Conservation (phyloP, 1,284 basidiomycete species). For the Inonotus obliquus region DNA sequence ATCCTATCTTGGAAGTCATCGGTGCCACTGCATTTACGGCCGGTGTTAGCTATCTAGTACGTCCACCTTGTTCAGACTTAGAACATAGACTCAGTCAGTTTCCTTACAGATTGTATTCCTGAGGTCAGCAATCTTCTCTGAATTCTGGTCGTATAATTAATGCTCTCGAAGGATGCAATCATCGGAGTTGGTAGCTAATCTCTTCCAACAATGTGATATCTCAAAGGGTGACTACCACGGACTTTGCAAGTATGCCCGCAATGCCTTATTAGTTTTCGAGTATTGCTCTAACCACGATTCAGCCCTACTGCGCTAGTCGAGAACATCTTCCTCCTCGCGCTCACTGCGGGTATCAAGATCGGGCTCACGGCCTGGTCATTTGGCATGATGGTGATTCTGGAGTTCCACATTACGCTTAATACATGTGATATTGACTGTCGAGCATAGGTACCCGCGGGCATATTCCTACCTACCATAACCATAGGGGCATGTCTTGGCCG, state of each 20-base stretch:
- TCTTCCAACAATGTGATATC: slow-evolving; percentile 70
- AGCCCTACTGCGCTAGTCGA: slow-evolving; percentile 61
- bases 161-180: slow-evolving; percentile 49
- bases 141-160: neutral
- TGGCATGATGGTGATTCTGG: slow-evolving; percentile 60
- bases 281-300: neutral
- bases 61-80: slow-evolving; percentile 28
- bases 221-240: slow-evolving; percentile 64
- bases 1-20: slow-evolving; percentile 63
- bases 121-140: neutral
- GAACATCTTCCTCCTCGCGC: slow-evolving; percentile 59
- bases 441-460: slow-evolving; percentile 61
- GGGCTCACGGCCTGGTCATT: slow-evolving; percentile 69
- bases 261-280: neutral
- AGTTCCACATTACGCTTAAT: neutral
- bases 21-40: slow-evolving; percentile 60
- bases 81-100: slow-evolving; percentile 45
- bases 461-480: slow-evolving; percentile 69
- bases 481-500: slow-evolving; percentile 69
- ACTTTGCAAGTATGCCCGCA: slow-evolving; percentile 58
- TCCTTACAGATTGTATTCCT: slow-evolving; percentile 26
- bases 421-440: neutral
- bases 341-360: slow-evolving; percentile 59
- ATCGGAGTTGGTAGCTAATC: slow-evolving; percentile 64
- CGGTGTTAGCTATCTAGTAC: slow-evolving; percentile 60